Evolutionary conservation across 345 rosid species (phyloP), one percentile per base, ranked within the genome.

Genomic region (Odontarrhena argentea): DNA sequence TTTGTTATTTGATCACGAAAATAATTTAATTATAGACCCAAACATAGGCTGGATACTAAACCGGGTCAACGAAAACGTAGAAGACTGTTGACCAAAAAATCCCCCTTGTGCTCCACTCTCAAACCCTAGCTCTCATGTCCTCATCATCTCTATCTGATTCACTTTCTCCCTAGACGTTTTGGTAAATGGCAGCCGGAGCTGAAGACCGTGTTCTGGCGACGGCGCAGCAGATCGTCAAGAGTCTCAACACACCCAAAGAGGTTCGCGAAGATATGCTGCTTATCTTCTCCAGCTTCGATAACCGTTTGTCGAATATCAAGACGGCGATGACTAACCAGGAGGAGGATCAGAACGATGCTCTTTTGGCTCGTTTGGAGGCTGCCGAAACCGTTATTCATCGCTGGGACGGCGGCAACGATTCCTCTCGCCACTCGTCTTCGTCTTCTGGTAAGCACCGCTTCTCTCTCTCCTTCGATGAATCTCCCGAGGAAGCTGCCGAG

Each of bases 121-220:
- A 72, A 73, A 65, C 76, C 76, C 76, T 73, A 65, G 30, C 2
- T 56, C 70, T 11, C 37, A 49, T 69, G 46, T 12, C 26, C 60
- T 60, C 45, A 30, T 60, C 45, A 18, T 71, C 58, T 71, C 58
- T 13, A 57, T 34, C 7, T 65, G 64, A 74, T 74, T 46, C 54
- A 60, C 12, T 58, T 42, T 35, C 22, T 22, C 8, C 26, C 30
- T 63, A 43, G 24, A n/a, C 53, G 13, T 46, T 15, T 43, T 32
- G 25, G 54, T 15, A 54, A 18, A 74, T 74, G 79, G 79, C 85
- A 13, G 58, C 18, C 4, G 85, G 70, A 56, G 83, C 76, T 24
- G 98, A 94, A 55, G 99, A 94, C 77, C 96, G 99, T 9, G 99
- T 94, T 28, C 73, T 94, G 81, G 97, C 99, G 13, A 84, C 99